Evolutionary conservation across 345 rosid genomes (phyloP), one percentile per base, ranked within the genome.

Genomic region (Erysimum cheiranthoides): DNA sequence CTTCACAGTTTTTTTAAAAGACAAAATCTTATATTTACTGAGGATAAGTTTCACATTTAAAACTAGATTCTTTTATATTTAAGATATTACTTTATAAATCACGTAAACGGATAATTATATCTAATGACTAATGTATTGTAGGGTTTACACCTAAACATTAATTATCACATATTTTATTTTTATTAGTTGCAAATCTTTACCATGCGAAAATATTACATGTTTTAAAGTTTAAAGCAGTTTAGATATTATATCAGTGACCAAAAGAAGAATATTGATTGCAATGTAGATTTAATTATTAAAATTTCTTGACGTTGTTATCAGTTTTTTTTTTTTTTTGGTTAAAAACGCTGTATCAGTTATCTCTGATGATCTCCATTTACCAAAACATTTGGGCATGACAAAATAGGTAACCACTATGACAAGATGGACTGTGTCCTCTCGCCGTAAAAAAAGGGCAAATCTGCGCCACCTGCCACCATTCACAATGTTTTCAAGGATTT

Each of bases 41-140:
- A 34, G 38, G 43, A 42, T 62, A 62, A 30, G 14, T 27, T 71
- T 40, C 14, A 63, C 27, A 73, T 63, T 62, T 52, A 73, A 30
- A 10, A 5, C 54, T 52, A 51, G 2, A 62, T 16, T 62, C 34
- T 50, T 45, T 60, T 25, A 35, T 10, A 35, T 42, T 56, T 56
- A 56, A 30, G 31, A 68, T 30, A 69, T 30, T 17, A 17, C 39
- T 42, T 17, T 40, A 18, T 42, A 10, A 43, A 56, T 11, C 18
- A 40, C 17, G 31, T 42, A 27, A 53, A 36, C 5, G n/a, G 66
- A 61, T 61, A 11, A 18, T 18, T 36, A 1, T 10, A 10, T 18
- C 64, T 17, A 17, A 60, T 36, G 32, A 11, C n/a, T 32, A 32
- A 32, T 42, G 3, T 9, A 10, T 51, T 39, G 17, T 32, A 31